phyloP scores from a whole-genome alignment of 2,329 filamentous ascomycete species.

The Ceratocystis huliohia region DNA sequence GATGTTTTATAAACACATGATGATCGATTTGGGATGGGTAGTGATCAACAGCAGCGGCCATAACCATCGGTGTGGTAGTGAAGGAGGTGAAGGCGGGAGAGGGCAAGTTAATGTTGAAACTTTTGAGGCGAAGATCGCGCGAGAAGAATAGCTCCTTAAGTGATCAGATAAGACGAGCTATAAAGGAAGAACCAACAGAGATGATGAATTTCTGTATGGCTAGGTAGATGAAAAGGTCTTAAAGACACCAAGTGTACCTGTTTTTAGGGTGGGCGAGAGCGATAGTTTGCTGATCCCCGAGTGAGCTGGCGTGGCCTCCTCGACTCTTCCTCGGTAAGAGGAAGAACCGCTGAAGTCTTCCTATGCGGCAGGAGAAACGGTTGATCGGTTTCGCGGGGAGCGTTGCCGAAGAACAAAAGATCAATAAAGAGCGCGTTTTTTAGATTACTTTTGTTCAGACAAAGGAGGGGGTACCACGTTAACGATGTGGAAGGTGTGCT shows the following conservation, averaged over 20 bases:
- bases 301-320: slow-evolving; percentile 90
- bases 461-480: slow-evolving; percentile 48
- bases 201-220: slow-evolving; percentile 10
- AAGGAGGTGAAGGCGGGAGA: slow-evolving; percentile 16
- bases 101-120: slow-evolving; percentile 9
- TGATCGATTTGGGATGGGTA: slow-evolving; percentile 40
- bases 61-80: slow-evolving; percentile 41
- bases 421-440: slow-evolving; percentile 41
- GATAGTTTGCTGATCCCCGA: slow-evolving; percentile 83
- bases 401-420: slow-evolving; percentile 35
- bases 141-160: slow-evolving; percentile 16
- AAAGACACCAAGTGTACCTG: slow-evolving; percentile 30
- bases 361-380: slow-evolving; percentile 98
- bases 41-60: slow-evolving; percentile 48
- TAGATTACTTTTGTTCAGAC: slow-evolving; percentile 38
- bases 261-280: slow-evolving; percentile 95
- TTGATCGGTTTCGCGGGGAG: slow-evolving; percentile 44
- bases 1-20: slow-evolving; percentile 38
- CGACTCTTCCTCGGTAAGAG: slow-evolving; percentile 99
- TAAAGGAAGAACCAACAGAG: slow-evolving; percentile 16
- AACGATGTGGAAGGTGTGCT: slow-evolving; percentile 53
- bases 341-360: slow-evolving; percentile 96
- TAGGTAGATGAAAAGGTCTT: background rate
- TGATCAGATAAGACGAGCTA: slow-evolving; percentile 19
- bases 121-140: slow-evolving; percentile 10